phyloP scores from a whole-genome alignment of 805 yeast species.

The Wickerhamomyces pijperi region DNA sequence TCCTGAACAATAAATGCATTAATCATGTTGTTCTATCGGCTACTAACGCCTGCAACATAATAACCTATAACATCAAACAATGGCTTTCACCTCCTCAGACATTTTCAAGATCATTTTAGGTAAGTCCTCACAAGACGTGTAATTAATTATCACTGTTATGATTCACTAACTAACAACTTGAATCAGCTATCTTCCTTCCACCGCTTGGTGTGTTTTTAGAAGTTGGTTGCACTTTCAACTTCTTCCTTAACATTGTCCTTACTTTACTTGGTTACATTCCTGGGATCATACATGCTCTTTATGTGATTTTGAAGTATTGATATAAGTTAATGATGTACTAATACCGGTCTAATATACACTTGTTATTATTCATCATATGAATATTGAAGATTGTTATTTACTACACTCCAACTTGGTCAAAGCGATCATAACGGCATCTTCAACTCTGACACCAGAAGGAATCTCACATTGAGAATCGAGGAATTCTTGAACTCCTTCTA shows the following conservation, averaged over 20 bases:
- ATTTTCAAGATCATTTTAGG: constrained; percentile 31
- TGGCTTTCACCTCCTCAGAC: constrained; percentile 40
- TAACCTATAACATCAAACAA: constrained; percentile 11
- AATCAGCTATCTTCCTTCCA: constrained; percentile 36
- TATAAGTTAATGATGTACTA: not conserved
- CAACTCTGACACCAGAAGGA: constrained; percentile 49
- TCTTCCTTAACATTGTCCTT: constrained; percentile 39
- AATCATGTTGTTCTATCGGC: too few species aligned
- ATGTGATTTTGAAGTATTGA: constrained; percentile 28
- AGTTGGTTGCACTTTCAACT: constrained; percentile 30
- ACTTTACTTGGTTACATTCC: constrained; percentile 66
- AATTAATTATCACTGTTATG: not conserved
- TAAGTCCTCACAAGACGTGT: constrained; percentile 4
- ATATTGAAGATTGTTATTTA: too few species aligned
- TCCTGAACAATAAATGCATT: too few species aligned
- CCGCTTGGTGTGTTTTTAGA: constrained; percentile 49
- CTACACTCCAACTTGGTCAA: constrained; percentile 25
- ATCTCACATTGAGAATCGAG: constrained; percentile 54
- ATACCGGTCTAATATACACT: not conserved
- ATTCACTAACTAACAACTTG: not conserved
- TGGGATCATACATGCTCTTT: constrained; percentile 53
- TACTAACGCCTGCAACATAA: too few species aligned
- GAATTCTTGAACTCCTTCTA: constrained; percentile 45
- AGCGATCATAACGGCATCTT: constrained; percentile 59
- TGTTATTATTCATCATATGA: too few species aligned